A percentile compares a stretch with the other conserved stretches of the same genome.
Conservation (phyloP, 192 early-diverging fungal species). For the Umbelopsis sp. region DNA sequence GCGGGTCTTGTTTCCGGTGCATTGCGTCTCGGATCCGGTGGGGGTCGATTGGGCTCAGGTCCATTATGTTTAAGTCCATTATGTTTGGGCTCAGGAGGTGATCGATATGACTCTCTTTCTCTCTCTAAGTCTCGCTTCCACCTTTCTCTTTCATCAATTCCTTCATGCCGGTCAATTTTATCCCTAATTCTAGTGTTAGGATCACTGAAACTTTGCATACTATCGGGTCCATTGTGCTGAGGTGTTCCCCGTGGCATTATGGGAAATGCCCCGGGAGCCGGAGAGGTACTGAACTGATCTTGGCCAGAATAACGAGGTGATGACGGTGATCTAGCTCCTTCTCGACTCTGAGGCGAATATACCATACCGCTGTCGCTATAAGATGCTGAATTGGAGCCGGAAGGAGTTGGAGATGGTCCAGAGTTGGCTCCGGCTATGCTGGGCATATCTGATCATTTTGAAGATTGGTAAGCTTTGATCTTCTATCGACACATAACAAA, state of each 20-base stretch:
- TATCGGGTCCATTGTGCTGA: not conserved
- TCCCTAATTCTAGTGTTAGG: not conserved
- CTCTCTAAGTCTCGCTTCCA: constrained; percentile 9
- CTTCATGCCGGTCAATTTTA: not conserved
- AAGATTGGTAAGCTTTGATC: not conserved
- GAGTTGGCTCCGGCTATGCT: not conserved
- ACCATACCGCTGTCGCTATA: constrained; percentile 8
- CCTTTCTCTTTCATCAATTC: not conserved
- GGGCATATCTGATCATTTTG: not conserved
- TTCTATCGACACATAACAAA: not conserved
- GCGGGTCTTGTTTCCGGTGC: not conserved
- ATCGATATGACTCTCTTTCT: not conserved
- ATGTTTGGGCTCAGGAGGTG: not conserved
- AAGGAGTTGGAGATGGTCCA: constrained; percentile 13
- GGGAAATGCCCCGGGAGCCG: not conserved
- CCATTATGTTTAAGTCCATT: too few species aligned
- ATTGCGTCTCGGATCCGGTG: not conserved
- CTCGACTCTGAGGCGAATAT: constrained; percentile 3
- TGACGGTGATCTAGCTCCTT: constrained; percentile 6
- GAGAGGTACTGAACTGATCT: not conserved
- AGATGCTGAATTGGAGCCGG: constrained; percentile 1
- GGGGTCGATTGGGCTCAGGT: too few species aligned
- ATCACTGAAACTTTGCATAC: not conserved
- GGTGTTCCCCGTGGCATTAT: not conserved
- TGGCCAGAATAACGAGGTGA: constrained; percentile 5